Percentiles rank a stretch among this genome's conserved stretches.
Evolutionary conservation across 164 flowering plant species (phyloP).

Genomic region (Aristolochia fimbriata): DNA sequence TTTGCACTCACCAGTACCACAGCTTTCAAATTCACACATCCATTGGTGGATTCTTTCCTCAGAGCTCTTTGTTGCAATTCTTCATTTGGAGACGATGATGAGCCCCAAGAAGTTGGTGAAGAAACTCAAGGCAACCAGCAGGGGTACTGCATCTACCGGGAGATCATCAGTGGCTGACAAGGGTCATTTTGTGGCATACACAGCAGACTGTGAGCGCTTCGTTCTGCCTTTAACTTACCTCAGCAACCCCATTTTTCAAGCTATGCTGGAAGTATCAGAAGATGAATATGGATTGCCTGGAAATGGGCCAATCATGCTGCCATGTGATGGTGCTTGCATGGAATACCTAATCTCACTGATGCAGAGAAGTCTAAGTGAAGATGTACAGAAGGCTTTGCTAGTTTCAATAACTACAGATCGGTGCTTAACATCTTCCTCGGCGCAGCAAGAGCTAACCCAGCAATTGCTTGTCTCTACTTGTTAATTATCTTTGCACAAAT

Average conservation of each 20-base stretch:
- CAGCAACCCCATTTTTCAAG: conserved; percentile 7
- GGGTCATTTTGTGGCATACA: conserved; percentile 21
- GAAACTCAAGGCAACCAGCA: conserved; percentile 5
- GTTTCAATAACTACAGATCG: neutral
- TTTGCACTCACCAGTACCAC: neutral
- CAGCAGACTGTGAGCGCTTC: conserved; percentile 15
- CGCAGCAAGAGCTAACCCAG: neutral
- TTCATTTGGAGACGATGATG: conserved; percentile 2
- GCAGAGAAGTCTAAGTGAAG: neutral
- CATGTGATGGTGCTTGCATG: conserved; percentile 17
- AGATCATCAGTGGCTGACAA: conserved; percentile 1
- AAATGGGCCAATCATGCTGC: conserved; percentile 17
- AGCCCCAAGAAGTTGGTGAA: conserved; percentile 8
- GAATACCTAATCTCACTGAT: conserved; percentile 8
- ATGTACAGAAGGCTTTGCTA: conserved; percentile 15
- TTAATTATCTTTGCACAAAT: conserved; percentile 1
- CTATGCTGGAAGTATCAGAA: conserved; percentile 14
- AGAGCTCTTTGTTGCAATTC: neutral
- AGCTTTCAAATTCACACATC: neutral
- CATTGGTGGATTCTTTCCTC: neutral
- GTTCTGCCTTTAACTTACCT: conserved; percentile 17
- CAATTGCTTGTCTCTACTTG: neutral
- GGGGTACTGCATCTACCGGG: neutral
- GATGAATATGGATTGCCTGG: conserved; percentile 17
- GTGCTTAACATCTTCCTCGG: neutral